These are phyloP conservation scores for Penicillium crustosum DNA, from an alignment of 2,329 filamentous ascomycete species.

Conservation along the genomic window DNA sequence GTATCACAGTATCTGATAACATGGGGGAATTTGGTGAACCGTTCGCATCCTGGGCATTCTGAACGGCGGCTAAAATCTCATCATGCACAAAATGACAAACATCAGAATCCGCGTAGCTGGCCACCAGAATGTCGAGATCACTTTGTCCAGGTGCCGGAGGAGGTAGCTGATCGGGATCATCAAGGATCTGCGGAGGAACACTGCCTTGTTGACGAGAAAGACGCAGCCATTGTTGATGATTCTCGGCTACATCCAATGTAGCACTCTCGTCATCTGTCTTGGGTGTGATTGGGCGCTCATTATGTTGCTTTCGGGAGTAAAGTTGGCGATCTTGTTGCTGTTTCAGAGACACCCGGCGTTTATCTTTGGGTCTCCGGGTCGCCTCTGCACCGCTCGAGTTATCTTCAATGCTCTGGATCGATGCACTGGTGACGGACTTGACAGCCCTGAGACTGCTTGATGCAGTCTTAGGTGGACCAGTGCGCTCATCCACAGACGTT, in stretches of 20 bases:
- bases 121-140: conserved; percentile 78
- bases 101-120: conserved; percentile 73
- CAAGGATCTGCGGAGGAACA: conserved; percentile 61
- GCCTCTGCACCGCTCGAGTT: conserved; percentile 61
- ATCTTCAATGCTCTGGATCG: conserved; percentile 70
- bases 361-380: conserved; percentile 64
- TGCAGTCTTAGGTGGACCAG: conserved; percentile 66
- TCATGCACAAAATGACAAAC: conserved; percentile 72
- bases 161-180: conserved; percentile 66
- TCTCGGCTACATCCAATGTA: conserved; percentile 51
- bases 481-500: conserved; percentile 54
- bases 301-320: conserved; percentile 72
- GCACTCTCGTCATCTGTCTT: conserved; percentile 63
- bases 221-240: conserved; percentile 60
- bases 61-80: conserved; percentile 72
- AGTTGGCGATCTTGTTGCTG: conserved; percentile 86
- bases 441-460: conserved; percentile 85
- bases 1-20: conserved; percentile 51
- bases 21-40: conserved; percentile 60
- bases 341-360: conserved; percentile 76
- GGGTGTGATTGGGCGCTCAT: conserved; percentile 55
- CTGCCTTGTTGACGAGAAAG: conserved; percentile 56
- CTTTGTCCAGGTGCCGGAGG: conserved; percentile 63
- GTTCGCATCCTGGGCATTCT: conserved; percentile 66
- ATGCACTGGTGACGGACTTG: conserved; percentile 85